Conservation (phyloP, 2,329 filamentous ascomycete genomes). For the Amauroascus niger region DNA sequence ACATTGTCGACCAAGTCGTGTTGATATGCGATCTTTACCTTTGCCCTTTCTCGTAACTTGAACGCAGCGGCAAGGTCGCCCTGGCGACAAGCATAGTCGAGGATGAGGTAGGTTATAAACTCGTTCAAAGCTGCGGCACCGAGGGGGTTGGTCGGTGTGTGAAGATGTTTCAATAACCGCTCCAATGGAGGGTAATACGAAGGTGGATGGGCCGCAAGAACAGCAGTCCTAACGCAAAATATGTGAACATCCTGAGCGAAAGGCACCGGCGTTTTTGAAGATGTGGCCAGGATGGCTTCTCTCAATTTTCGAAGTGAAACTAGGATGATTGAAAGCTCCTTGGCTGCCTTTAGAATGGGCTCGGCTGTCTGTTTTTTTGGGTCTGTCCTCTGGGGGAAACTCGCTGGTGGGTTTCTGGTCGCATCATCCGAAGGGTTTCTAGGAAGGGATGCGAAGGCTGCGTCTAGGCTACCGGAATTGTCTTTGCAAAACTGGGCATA, state of each 20-base stretch:
- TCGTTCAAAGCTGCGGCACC: conserved; percentile 65
- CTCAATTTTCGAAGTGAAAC: conserved; percentile 82
- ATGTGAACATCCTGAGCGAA: conserved; percentile 87
- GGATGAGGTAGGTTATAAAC: conserved; percentile 67
- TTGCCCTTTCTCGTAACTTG: conserved; percentile 46
- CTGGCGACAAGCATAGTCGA: conserved; percentile 82
- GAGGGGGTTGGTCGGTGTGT: conserved; percentile 54
- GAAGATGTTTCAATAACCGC: conserved; percentile 64
- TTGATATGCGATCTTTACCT: conserved; percentile 46
- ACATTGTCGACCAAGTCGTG: conserved; percentile 61
- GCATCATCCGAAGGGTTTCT: conserved; percentile 32
- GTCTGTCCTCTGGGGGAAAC: conserved; percentile 16
- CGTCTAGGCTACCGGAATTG: conserved; percentile 61
- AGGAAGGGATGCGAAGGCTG: conserved; percentile 59
- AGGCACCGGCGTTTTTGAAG: conserved; percentile 61
- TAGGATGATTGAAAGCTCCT: conserved; percentile 63
- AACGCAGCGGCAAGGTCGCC: conserved; percentile 65
- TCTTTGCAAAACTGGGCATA: conserved; percentile 84
- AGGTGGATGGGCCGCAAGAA: conserved; percentile 72
- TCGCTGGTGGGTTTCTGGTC: conserved; percentile 33
- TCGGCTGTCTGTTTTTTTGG: conserved; percentile 5
- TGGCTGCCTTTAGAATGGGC: conserved; percentile 38
- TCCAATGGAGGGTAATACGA: conserved; percentile 83
- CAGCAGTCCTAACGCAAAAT: conserved; percentile 76
- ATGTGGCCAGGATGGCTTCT: conserved; percentile 67